phyloP scores from a whole-genome alignment of 495 filamentous ascomycete genomes.

The Xylaria curta region DNA sequence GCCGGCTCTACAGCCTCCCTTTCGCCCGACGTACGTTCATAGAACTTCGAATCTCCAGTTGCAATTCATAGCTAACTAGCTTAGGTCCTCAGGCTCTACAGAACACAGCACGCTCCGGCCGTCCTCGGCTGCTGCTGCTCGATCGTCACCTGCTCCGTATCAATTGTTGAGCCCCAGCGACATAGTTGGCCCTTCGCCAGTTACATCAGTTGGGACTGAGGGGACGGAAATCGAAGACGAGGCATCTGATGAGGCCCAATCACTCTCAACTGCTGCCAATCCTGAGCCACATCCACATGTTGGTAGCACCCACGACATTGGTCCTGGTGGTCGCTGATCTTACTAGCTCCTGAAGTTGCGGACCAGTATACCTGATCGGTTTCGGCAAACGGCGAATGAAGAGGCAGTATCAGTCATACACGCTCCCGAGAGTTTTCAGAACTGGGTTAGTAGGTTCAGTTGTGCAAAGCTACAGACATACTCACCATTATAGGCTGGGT shows the following conservation, averaged over 20 bases:
- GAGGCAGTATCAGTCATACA: conserved; percentile 88
- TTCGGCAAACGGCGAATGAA: conserved; percentile 64
- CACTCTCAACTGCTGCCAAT: conserved; percentile 33
- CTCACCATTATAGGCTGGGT: conserved; percentile 17
- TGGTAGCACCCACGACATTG: conserved; percentile 37
- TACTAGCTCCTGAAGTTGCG: conserved; percentile 63
- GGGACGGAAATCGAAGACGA: conserved; percentile 77
- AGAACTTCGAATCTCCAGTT: background rate
- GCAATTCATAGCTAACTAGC: conserved; percentile 26
- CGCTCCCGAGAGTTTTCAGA: conserved; percentile 77
- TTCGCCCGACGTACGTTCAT: conserved; percentile 56
- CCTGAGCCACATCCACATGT: conserved; percentile 39
- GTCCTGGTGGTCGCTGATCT: conserved; percentile 17
- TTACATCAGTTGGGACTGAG: conserved; percentile 77
- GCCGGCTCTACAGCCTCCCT: conserved; percentile 53
- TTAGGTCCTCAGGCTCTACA: conserved; percentile 46
- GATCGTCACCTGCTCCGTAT: conserved; percentile 40
- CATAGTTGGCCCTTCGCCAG: conserved; percentile 74
- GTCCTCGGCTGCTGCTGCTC: conserved; percentile 31
- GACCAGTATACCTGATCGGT: conserved; percentile 61
- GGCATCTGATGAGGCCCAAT: conserved; percentile 55
- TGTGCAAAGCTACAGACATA: background rate
- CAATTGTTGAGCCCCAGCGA: conserved; percentile 58
- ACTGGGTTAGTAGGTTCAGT: conserved; percentile 65
- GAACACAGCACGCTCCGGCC: conserved; percentile 52